phyloP scores from a whole-genome alignment of 2,329 filamentous ascomycete genomes.

The Monosporascus sp. region DNA sequence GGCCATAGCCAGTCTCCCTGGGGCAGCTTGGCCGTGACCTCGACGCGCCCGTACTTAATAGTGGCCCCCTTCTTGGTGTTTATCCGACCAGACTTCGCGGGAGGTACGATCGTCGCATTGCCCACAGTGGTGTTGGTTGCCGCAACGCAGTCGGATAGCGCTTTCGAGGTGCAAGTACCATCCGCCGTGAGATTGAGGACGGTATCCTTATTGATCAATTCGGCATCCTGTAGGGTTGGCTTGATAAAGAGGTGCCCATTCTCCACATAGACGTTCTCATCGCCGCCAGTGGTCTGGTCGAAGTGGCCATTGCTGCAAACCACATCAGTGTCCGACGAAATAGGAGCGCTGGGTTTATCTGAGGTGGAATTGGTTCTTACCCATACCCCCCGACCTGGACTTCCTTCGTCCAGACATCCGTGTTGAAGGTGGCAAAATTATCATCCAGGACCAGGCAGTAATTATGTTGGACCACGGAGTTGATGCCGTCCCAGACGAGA shows the following conservation, averaged over 20 bases:
- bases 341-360: neutral
- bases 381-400: conserved; percentile 70
- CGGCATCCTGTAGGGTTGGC: conserved; percentile 68
- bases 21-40: conserved; percentile 72
- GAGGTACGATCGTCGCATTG: conserved; percentile 71
- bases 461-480: conserved; percentile 66
- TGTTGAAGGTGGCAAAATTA: conserved; percentile 54
- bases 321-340: conserved; percentile 5
- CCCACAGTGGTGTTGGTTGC: conserved; percentile 64
- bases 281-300: conserved; percentile 63
- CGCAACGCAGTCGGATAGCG: conserved; percentile 58
- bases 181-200: conserved; percentile 62
- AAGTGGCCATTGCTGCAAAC: conserved; percentile 69
- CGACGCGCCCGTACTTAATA: conserved; percentile 76
- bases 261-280: conserved; percentile 70
- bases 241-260: conserved; percentile 67
- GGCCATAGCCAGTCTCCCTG: conserved; percentile 85
- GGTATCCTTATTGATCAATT: conserved; percentile 59
- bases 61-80: conserved; percentile 64
- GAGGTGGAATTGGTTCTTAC: conserved; percentile 38
- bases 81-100: conserved; percentile 71
- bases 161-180: conserved; percentile 61
- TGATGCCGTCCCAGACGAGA: conserved; percentile 69
- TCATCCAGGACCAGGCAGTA: conserved; percentile 67
- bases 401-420: conserved; percentile 66